Conservation (phyloP, 805 yeast species). For the Scheffersomyces stipitis region DNA sequence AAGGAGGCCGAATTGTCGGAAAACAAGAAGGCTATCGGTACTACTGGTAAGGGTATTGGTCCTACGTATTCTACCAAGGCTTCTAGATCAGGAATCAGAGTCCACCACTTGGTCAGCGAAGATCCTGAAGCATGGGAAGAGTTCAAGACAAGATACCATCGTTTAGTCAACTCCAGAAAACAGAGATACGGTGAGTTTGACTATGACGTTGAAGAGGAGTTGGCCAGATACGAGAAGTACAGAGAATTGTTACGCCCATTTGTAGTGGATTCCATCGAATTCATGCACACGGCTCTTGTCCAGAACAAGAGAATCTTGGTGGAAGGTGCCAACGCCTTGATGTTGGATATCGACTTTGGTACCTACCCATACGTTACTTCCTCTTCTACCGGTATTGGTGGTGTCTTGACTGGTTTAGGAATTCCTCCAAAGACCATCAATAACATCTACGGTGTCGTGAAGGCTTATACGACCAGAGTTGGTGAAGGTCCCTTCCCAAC, state of each 20-base stretch:
- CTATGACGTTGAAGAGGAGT: conserved; percentile 78
- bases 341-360: conserved; percentile 97
- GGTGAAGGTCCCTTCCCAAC: conserved; percentile 99
- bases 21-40: conserved; percentile 87
- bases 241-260: conserved; percentile 79
- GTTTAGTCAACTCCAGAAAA: conserved; percentile 77
- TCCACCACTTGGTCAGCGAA: conserved; percentile 89
- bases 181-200: conserved; percentile 93
- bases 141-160: conserved; percentile 73
- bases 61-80: conserved; percentile 98
- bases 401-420: conserved; percentile 96
- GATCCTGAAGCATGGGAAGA: conserved; percentile 93
- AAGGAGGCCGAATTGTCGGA: conserved; percentile 86
- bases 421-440: conserved; percentile 84
- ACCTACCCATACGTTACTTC: conserved; percentile 98
- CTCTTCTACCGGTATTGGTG: conserved; percentile 94
- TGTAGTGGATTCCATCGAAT: conserved; percentile 89
- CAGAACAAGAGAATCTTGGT: conserved; percentile 83
- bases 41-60: conserved; percentile 99
- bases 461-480: conserved; percentile 97
- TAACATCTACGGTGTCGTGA: conserved; percentile 91
- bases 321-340: conserved; percentile 97
- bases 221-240: conserved; percentile 71
- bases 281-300: conserved; percentile 74
- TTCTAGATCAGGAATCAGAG: conserved; percentile 93